Percentiles rank a stretch among this genome's conserved stretches.
Evolutionary conservation across 1,284 basidiomycete species (phyloP).

Genomic region (Schizophyllum amplum): DNA sequence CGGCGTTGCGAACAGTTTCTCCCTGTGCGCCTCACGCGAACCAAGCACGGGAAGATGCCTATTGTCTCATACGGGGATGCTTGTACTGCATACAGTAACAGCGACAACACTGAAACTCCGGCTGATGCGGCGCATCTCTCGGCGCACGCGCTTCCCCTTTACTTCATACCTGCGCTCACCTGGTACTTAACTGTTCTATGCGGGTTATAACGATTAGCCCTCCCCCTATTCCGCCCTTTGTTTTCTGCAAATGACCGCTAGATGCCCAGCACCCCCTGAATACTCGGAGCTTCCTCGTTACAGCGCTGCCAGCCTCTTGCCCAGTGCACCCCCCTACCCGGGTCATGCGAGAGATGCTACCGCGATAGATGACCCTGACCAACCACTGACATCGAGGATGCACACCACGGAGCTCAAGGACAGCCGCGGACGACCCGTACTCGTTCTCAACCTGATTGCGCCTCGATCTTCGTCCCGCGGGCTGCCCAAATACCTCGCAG

Average conservation of each 20-base stretch:
- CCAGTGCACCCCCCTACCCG: neutral
- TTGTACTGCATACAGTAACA: neutral
- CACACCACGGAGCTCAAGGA: neutral
- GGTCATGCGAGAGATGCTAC: neutral
- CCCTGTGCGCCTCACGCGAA: no score
- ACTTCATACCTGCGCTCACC: neutral
- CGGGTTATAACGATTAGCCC: no score
- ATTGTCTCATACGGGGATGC: neutral
- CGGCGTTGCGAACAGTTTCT: no score
- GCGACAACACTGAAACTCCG: neutral
- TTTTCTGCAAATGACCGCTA: neutral
- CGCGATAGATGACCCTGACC: neutral
- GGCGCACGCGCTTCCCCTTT: neutral
- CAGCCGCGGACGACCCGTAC: neutral
- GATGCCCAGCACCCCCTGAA: neutral
- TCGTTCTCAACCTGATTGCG: neutral
- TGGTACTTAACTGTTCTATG: no score
- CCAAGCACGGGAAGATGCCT: neutral
- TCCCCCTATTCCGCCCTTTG: no score
- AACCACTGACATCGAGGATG: neutral
- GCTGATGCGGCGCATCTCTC: neutral
- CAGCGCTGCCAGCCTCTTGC: neutral
- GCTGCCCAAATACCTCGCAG: neutral
- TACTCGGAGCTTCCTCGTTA: neutral
- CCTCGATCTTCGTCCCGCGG: neutral